Evolutionary conservation across 257 asterid genomes (phyloP), one percentile per base, ranked within the genome.

Genomic region (Jacaranda copaia): DNA sequence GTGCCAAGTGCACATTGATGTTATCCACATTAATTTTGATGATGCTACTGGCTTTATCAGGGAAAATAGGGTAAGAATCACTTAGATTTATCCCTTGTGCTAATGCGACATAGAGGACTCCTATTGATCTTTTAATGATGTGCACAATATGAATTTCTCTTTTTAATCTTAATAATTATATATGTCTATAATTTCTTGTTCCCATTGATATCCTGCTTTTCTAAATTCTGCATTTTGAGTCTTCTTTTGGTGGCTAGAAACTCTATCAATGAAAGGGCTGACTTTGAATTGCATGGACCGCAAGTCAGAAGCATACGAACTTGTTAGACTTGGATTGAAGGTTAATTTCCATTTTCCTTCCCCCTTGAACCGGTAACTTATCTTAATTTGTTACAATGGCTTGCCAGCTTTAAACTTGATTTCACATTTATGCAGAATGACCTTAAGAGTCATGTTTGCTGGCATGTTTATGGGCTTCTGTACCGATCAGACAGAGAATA

Each of bases 391-490:
- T 53, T 73, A 3, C 42, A 35, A 20, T 52, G 10, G 45, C 35
- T 42, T 36, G 48, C 64, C 80, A 73, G 56, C 72, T 73, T 76
- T 69, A 63, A 73, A 82, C 65, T 73, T 77, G 49, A 69, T 77
- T 79, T 80, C 40, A 60, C 57, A 65, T 84, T 76, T 89, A 48
- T 79, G 92, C 97, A 96, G 99, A 96, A 96, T 93, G 97, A 96
- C 84, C 94, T 96, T 43, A 96, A 96, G 89, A 96, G 99, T 83
- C 99, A 96, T 85, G 96, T 96, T 70, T 96, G 99, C 86, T 96
- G 99, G 99, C 99, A 96, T 80, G 99, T 96, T 49, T 96, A 90
- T 82, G 99, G 99, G 70, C 99, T 96, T 78, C 83, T 96, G 60
- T 96, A 96, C 74, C 92, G 99, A 15, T 93, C 99, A 2, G 99